Conservation (phyloP, 257 asterid genomes). For the Capsicum rhomboideum region DNA sequence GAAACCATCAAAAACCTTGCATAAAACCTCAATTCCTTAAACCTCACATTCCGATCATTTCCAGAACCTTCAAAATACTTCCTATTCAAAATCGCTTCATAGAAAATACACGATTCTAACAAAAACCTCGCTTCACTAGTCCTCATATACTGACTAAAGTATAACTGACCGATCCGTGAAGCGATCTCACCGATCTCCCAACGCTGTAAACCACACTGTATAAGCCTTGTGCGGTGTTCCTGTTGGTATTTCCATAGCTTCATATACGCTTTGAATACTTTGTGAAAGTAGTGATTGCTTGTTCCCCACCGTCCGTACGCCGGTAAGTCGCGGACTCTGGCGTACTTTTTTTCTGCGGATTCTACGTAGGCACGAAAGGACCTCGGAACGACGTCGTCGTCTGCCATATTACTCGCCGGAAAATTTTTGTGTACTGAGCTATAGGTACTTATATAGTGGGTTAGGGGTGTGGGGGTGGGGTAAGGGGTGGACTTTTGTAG, state of each 20-base stretch:
- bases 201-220: slow-evolving; percentile 71
- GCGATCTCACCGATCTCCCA: slow-evolving; percentile 99
- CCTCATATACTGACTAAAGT: slow-evolving; percentile 82
- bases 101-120: slow-evolving; percentile 79
- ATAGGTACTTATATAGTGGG: background rate
- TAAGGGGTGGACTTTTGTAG: background rate
- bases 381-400: slow-evolving; percentile 43
- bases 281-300: slow-evolving; percentile 60
- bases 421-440: background rate
- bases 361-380: slow-evolving; percentile 64
- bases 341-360: slow-evolving; percentile 82
- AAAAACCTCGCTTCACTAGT: slow-evolving; percentile 89
- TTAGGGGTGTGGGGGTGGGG: background rate
- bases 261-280: slow-evolving; percentile 83
- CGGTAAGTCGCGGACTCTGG: slow-evolving; percentile 92
- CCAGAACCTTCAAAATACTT: slow-evolving; percentile 74
- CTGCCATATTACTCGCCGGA: slow-evolving; percentile 21
- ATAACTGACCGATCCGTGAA: slow-evolving; percentile 92
- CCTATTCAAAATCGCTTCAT: slow-evolving; percentile 82
- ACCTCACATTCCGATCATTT: slow-evolving; percentile 73
- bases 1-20: slow-evolving; percentile 92
- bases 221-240: slow-evolving; percentile 63
- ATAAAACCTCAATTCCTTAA: slow-evolving; percentile 88
- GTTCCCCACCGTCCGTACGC: slow-evolving; percentile 55
- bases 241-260: slow-evolving; percentile 89